Evolutionary conservation across 2,329 filamentous ascomycete genomes (phyloP).

Genomic region (Cordyceps fumosorosea): DNA sequence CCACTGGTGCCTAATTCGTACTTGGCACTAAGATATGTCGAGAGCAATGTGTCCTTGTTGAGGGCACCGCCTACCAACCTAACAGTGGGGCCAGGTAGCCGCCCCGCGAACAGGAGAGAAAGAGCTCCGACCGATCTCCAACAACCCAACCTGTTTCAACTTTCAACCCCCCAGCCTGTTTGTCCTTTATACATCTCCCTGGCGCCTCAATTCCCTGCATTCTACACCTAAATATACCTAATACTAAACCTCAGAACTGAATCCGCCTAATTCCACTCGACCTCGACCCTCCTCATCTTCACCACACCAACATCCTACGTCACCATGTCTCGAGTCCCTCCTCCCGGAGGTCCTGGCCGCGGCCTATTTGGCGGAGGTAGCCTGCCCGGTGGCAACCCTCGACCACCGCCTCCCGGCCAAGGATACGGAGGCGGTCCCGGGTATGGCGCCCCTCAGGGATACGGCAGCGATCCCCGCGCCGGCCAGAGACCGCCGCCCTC

Average conservation of each 20-base stretch:
- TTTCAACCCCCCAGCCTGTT: neutral
- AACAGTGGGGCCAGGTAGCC: constrained; percentile 9
- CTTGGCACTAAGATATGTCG: too few species aligned
- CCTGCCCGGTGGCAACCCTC: constrained; percentile 11
- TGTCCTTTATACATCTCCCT: neutral
- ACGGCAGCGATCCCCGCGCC: neutral
- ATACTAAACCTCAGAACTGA: neutral
- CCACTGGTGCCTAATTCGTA: too few species aligned
- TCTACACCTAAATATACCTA: neutral
- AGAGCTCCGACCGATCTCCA: constrained; percentile 10
- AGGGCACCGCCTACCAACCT: neutral
- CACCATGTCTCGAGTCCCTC: constrained; percentile 13
- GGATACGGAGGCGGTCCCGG: constrained; percentile 13
- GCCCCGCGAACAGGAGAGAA: neutral
- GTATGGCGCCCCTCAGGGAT: constrained; percentile 16
- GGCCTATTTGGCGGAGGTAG: constrained; percentile 8
- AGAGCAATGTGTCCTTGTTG: neutral
- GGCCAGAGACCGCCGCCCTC: constrained; percentile 17
- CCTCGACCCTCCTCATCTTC: neutral
- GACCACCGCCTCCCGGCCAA: constrained; percentile 13
- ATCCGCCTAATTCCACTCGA: neutral
- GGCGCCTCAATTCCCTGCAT: neutral
- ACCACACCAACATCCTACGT: neutral
- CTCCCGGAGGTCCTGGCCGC: constrained; percentile 10
- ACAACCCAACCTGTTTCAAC: constrained; percentile 7